These are phyloP conservation scores for Ceratocystis colombiana DNA, from an alignment of 2,329 filamentous ascomycete genomes.

Conservation along the genomic window DNA sequence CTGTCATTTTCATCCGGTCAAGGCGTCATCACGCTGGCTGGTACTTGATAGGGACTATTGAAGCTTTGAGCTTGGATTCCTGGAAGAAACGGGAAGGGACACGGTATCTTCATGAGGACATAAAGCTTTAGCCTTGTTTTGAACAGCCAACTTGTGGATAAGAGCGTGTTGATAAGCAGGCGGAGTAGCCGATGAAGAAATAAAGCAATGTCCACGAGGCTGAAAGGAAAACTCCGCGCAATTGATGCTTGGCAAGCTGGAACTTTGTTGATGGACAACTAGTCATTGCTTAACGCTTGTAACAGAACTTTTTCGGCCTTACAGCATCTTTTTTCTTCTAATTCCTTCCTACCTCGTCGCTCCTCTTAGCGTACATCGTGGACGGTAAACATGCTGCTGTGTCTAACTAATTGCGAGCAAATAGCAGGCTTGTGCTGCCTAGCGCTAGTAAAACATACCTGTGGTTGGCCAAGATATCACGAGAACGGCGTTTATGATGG, in stretches of 20 bases:
- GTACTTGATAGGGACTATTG: not conserved
- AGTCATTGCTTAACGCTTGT: not conserved
- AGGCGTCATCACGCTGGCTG: not conserved
- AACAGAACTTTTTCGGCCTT: not conserved
- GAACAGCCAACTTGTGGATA: not conserved
- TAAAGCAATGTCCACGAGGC: not conserved
- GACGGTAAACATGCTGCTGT: too few species aligned
- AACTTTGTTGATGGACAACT: too few species aligned
- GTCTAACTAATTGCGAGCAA: not conserved
- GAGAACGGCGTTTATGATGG: too few species aligned
- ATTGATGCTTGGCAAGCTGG: not conserved
- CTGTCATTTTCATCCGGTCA: not conserved
- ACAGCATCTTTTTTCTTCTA: not conserved
- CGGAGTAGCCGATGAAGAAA: not conserved
- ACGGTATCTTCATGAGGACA: not conserved
- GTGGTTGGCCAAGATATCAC: not conserved
- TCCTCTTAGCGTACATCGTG: too few species aligned
- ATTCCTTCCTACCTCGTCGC: not conserved
- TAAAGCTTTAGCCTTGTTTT: not conserved
- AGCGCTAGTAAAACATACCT: not conserved
- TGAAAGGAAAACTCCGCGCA: not conserved
- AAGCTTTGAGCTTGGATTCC: not conserved
- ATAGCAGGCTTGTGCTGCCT: not conserved
- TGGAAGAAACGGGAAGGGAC: not conserved
- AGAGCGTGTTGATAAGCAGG: not conserved